These are phyloP conservation scores for Diospyros kaki DNA, from an alignment of 148 eudicot species.

Conservation along the genomic window DNA sequence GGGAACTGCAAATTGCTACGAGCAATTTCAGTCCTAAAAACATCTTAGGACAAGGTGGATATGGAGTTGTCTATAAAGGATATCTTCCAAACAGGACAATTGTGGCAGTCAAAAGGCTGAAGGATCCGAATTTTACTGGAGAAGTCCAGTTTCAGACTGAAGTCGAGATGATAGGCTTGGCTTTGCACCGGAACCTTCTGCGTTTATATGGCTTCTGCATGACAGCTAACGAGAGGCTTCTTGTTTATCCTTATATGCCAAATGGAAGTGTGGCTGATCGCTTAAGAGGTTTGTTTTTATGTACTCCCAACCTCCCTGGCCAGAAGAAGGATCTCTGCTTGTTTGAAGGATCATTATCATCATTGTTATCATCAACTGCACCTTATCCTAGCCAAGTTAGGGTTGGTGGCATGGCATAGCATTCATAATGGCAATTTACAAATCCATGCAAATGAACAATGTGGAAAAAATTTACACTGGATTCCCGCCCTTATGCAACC, in stretches of 20 bases:
- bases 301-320: not conserved
- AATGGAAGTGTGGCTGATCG: slow-evolving; percentile 97
- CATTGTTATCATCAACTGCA: too few species aligned
- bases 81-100: slow-evolving; percentile 62
- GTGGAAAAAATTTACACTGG: too few species aligned
- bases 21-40: slow-evolving; percentile 64
- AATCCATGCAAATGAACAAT: too few species aligned
- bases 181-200: slow-evolving; percentile 78
- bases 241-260: slow-evolving; percentile 89
- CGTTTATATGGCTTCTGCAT: slow-evolving; percentile 84
- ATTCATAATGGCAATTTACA: too few species aligned
- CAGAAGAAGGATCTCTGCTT: not conserved
- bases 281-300: slow-evolving; percentile 55
- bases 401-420: too few species aligned
- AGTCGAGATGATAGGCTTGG: slow-evolving; percentile 97
- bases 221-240: slow-evolving; percentile 75
- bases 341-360: not conserved
- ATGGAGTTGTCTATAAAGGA: slow-evolving; percentile 88
- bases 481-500: too few species aligned
- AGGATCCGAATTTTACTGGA: slow-evolving; percentile 80
- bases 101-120: slow-evolving; percentile 87
- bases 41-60: slow-evolving; percentile 85
- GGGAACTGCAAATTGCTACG: slow-evolving; percentile 83
- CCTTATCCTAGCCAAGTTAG: too few species aligned
- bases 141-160: slow-evolving; percentile 96